Percentiles rank a stretch among this genome's conserved stretches.
Evolutionary conservation across 139 green algal genomes (phyloP).

Genomic region (Chlorella sp.): DNA sequence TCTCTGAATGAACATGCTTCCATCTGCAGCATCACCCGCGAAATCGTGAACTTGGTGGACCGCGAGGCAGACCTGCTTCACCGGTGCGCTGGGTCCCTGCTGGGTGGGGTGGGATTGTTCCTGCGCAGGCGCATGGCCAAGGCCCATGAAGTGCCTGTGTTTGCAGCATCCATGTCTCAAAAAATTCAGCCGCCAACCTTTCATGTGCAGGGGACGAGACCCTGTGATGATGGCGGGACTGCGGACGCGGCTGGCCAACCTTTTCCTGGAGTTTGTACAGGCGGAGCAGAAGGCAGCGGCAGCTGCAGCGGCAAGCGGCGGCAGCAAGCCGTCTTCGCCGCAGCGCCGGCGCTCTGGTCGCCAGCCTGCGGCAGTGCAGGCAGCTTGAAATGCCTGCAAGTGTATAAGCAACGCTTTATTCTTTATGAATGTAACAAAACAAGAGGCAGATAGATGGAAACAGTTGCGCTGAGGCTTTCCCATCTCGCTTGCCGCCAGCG

Average conservation of each 20-base stretch:
- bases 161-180: no score
- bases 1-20: no score
- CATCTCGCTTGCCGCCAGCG: background rate
- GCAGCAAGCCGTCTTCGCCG: background rate
- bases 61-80: constrained; percentile 90
- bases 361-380: background rate
- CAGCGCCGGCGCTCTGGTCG: background rate
- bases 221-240: constrained; percentile 75
- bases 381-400: background rate
- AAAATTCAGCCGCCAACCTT: background rate
- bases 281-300: constrained; percentile 77
- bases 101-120: background rate
- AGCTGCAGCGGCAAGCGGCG: background rate
- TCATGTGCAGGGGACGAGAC: constrained; percentile 59
- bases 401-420: background rate
- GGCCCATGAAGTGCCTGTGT: background rate
- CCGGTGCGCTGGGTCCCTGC: constrained; percentile 26
- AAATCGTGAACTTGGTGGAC: constrained; percentile 86
- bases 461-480: background rate
- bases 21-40: constrained; percentile 36
- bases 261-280: constrained; percentile 85
- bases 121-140: background rate
- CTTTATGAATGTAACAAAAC: no score
- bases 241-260: constrained; percentile 71
- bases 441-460: background rate